Base-by-base conservation (phyloP, 176 grass and related monocot genomes). In the Hsuehochloa calcarea region DNA sequence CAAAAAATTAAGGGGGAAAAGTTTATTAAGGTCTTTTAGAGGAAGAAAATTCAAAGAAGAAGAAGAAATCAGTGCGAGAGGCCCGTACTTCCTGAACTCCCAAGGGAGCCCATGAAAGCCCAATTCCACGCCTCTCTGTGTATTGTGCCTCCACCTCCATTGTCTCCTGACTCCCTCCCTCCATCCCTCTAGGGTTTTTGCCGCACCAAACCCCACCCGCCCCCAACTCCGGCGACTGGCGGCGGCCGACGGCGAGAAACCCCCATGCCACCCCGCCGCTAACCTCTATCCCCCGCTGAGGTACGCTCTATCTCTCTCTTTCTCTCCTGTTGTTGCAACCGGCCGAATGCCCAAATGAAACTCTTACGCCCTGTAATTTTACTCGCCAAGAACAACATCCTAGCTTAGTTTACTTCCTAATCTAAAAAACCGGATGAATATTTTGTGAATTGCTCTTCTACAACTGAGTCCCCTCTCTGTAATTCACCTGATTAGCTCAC, bases 141-240 rank as follows among this genome's bases (percentile, higher is more conserved):
- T 3, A 15, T 15, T 49, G 46, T 0, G 12, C 46, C 46, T 49
- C 46, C 49, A 17, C 5, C 49, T 16, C 49, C 49, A 51, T 51
- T 1, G 9, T 10, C 1, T 1, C 15, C 4, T 47, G 0, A 0
- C 46, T 12, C 14, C 49, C 45, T 13, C 45, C 11, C 4, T 25
- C 70, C 10, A 27, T 63, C 38, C 59, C 74, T 43, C 55, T 78
- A 78, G 56, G 56, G 75, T 45, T 78, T 75, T 62, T 4, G 55
- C 55, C 37, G 13, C 74, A 26, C 55, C 56, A 5, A 62, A 17
- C 60, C 55, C 16, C 41, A 44, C 41, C 55, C 74, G 10, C 43
- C 43, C 43, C 10, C 46, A 78, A 5, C 55, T 62, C 75, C 75
- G 75, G 56, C 75, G 56, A 78, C 14, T 77, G 55, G 55, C 75